phyloP scores from a whole-genome alignment of 495 filamentous ascomycete genomes.

The Talaromyces wortmannii region DNA sequence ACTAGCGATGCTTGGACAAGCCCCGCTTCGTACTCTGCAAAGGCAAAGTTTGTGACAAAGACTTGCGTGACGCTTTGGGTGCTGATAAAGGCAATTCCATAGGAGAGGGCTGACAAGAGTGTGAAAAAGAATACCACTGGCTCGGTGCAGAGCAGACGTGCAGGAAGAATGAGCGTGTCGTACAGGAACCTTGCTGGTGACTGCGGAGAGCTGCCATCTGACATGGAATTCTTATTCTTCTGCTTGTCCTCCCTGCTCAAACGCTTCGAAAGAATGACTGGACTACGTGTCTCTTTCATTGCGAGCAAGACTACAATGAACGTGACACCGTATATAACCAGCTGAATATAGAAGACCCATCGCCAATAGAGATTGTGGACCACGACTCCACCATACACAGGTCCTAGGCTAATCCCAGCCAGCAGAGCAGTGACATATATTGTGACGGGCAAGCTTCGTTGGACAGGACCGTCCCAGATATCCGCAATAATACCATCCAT shows the following conservation, averaged over 20 bases:
- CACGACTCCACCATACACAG: constrained; percentile 20
- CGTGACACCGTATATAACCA: constrained; percentile 33
- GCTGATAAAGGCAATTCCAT: constrained; percentile 45
- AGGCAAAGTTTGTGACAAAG: constrained; percentile 24
- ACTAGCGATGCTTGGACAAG: constrained; percentile 33
- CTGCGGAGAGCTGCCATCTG: constrained; percentile 17
- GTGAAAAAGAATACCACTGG: constrained; percentile 44
- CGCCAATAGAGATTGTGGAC: constrained; percentile 15
- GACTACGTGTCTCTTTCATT: background rate
- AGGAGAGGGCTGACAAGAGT: constrained; percentile 43
- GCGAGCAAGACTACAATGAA: constrained; percentile 12
- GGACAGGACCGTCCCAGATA: constrained; percentile 25
- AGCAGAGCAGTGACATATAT: background rate
- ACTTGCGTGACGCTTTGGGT: constrained; percentile 39
- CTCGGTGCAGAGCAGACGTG: constrained; percentile 40
- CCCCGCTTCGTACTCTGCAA: constrained; percentile 21
- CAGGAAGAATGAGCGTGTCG: background rate
- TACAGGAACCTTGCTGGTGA: constrained; percentile 28
- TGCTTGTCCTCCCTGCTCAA: background rate
- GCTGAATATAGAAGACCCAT: constrained; percentile 27
- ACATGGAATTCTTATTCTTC: constrained; percentile 21
- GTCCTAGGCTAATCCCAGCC: constrained; percentile 10
- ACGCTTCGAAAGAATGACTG: background rate
- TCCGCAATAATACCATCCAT: constrained; percentile 40
- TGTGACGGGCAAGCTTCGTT: background rate